Base-by-base conservation (phyloP, 352 stramenopile species). In the Peronosclerospora sorghi region DNA sequence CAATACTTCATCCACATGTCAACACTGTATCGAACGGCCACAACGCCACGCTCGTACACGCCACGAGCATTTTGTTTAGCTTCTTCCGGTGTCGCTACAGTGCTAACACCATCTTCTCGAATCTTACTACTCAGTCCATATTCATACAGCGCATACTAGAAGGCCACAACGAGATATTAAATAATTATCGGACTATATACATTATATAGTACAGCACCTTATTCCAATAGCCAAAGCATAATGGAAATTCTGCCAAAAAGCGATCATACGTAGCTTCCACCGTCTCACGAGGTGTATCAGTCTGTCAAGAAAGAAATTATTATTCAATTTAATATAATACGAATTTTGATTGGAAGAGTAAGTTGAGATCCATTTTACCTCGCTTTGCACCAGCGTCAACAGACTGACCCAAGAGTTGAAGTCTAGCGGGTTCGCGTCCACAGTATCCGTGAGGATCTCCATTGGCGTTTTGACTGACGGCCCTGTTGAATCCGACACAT, bases 201-300 rank as follows among this genome's bases (percentile, higher is more conserved):
- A 24, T 13, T 8, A 26, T 13, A 4, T 40, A 15, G 12, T 12
- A 15, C 5, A 41, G 14, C 28, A 86, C 77, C 73, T 89, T 89
- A 59, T 86, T 89, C 77, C 77, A 89, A 54, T 89, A 89, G 56
- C 77, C 77, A 56, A 86, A 89, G 44, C 77, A 89, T 30, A 89
- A 61, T 29, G 77, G 77, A 35, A 89, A 89, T 52, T 86, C 72
- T 17, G 10, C 32, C 48, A 89, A 57, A 41, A 89, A 89, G 26
- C 52, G 64, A 29, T 86, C 74, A 28, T 76, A 89, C 41, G 72
- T 83, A 13, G 56, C n/a, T 39, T 77, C 73, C 32, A 86, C 69
- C 4, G 56, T 76, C 53, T 84, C 77, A 7, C 49, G 59, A 15
- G 62, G 35, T 26, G 71, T 63, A 5, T 35, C 32, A 29, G 66